Percentiles rank a stretch among this genome's conserved stretches.
Evolutionary conservation across 192 early-diverging fungal species (phyloP).

Genomic region (Mortierella hygrophila): DNA sequence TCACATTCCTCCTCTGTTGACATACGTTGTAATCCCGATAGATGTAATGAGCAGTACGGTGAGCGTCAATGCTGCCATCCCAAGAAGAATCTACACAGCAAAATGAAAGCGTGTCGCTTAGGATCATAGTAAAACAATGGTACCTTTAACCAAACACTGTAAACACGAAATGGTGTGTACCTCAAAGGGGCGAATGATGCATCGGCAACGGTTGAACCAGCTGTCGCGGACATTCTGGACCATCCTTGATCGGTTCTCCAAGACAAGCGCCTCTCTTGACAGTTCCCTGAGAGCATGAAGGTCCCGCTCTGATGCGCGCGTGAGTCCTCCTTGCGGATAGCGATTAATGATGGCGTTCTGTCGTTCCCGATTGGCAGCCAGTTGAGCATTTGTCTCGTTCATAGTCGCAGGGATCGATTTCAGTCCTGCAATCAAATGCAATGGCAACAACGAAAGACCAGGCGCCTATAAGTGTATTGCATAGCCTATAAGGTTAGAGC

Average conservation of each 20-base stretch:
- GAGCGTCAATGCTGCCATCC: constrained; percentile 28
- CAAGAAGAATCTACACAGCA: constrained; percentile 21
- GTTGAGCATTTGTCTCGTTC: constrained; percentile 25
- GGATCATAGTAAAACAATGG: background rate
- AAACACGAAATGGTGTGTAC: background rate
- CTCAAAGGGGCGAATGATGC: constrained; percentile 39
- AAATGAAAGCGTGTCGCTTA: background rate
- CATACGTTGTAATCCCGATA: constrained; percentile 43
- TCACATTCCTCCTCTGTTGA: background rate
- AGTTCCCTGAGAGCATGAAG: constrained; percentile 28
- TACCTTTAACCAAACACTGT: background rate
- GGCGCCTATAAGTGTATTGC: constrained; percentile 31
- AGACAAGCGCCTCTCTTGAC: constrained; percentile 31
- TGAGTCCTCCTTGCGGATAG: constrained; percentile 17
- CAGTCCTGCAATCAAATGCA: constrained; percentile 38
- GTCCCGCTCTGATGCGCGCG: constrained; percentile 38
- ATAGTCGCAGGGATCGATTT: constrained; percentile 38
- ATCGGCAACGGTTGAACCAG: constrained; percentile 37
- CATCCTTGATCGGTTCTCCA: constrained; percentile 38
- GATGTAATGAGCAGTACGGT: constrained; percentile 32
- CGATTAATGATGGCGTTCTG: constrained; percentile 42
- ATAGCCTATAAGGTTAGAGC: background rate
- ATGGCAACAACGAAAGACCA: constrained; percentile 38
- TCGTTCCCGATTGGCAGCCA: constrained; percentile 38
- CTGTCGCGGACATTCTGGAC: constrained; percentile 36